These are phyloP conservation scores for Ogataea zsoltii DNA, from an alignment of 805 yeast species.

Conservation along the genomic window DNA sequence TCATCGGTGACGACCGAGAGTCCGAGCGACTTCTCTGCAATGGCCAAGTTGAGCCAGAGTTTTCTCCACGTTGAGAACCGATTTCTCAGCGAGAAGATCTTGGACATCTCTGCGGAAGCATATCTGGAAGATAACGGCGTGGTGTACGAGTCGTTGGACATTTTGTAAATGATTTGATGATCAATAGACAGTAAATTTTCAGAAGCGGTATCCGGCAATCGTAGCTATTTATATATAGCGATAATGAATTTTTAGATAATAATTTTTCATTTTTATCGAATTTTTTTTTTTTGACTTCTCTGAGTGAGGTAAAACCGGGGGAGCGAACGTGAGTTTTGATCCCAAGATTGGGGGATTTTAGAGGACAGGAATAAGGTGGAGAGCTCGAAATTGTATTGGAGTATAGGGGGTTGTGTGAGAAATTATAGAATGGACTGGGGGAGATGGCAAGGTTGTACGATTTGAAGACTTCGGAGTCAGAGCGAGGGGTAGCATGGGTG, in stretches of 20 bases:
- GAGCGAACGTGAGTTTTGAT: background rate
- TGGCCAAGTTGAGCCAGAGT: constrained; percentile 92
- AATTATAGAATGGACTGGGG: no score
- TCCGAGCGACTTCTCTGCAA: constrained; percentile 93
- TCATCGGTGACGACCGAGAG: constrained; percentile 81
- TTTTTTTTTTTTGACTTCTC: constrained; percentile 6
- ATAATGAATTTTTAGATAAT: constrained; percentile 1
- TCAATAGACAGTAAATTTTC: background rate
- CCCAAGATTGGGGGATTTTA: background rate
- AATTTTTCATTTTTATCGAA: background rate
- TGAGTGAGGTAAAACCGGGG: background rate
- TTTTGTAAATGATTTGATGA: constrained; percentile 10
- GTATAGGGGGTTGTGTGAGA: no score
- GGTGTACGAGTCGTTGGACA: constrained; percentile 69
- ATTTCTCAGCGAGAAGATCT: constrained; percentile 86
- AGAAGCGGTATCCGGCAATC: background rate
- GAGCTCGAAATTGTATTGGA: no score
- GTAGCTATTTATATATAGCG: constrained; percentile 1
- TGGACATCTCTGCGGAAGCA: constrained; percentile 97
- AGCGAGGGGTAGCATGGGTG: no score
- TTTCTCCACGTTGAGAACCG: constrained; percentile 98
- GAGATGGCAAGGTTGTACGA: no score
- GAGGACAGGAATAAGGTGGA: no score
- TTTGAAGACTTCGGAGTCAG: no score
- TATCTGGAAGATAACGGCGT: constrained; percentile 96